Conservation (phyloP, 306 rosid genomes). For the Spatholobus suberectus region DNA sequence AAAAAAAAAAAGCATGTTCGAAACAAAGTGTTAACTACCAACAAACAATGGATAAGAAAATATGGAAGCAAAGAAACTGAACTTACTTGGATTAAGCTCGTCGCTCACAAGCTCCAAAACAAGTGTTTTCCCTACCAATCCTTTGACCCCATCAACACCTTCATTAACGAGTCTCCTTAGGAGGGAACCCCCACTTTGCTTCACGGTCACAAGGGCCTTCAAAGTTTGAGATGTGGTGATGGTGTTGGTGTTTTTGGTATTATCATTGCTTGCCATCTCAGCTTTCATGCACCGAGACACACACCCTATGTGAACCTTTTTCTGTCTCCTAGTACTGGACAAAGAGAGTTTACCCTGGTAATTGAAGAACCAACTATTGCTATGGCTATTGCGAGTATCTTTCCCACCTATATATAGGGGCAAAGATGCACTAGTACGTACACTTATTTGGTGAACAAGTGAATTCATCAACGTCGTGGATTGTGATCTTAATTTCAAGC, state of each 20-base stretch:
- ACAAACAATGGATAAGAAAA: no score
- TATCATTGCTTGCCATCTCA: not conserved
- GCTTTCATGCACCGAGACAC: not conserved
- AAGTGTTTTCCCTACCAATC: slow-evolving; percentile 36
- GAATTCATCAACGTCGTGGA: not conserved
- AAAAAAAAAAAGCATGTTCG: no score
- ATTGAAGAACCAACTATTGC: not conserved
- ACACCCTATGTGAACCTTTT: not conserved
- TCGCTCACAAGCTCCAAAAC: slow-evolving; percentile 47
- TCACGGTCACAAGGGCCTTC: slow-evolving; percentile 38
- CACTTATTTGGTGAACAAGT: not conserved
- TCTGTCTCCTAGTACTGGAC: not conserved
- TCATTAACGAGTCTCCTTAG: slow-evolving; percentile 16
- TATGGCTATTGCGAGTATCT: not conserved
- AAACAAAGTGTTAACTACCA: no score
- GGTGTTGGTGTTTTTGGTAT: not conserved
- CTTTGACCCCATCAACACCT: slow-evolving; percentile 20
- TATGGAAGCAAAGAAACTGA: not conserved
- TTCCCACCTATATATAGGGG: not conserved
- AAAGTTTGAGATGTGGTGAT: not conserved
- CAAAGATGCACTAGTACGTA: not conserved
- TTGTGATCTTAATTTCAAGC: not conserved
- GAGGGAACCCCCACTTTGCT: slow-evolving; percentile 14
- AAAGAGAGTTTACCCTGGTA: not conserved
- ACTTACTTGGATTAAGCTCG: slow-evolving; percentile 46